Conservation (phyloP, 1,139 yeast species). For the Yamadazyma triangularis region DNA sequence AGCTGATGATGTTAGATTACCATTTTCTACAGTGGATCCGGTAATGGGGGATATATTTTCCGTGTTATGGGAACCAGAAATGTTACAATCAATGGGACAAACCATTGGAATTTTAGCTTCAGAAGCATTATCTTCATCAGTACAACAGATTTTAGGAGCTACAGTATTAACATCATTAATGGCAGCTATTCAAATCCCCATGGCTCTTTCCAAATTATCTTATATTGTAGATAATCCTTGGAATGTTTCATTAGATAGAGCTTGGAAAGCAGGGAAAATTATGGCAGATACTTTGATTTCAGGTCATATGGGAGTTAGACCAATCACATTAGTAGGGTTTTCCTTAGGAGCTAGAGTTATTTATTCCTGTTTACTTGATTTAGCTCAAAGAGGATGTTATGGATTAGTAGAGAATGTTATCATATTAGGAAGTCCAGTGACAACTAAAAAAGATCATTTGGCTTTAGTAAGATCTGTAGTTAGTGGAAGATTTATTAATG, state of each 20-base stretch:
- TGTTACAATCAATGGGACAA: slow-evolving; percentile 94
- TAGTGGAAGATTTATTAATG: slow-evolving; percentile 86
- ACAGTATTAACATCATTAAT: slow-evolving; percentile 88
- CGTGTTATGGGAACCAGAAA: slow-evolving; percentile 95
- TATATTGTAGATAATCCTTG: slow-evolving; percentile 95
- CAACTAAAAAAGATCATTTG: slow-evolving; percentile 73
- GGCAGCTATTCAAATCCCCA: slow-evolving; percentile 94
- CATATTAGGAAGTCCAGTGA: slow-evolving; percentile 85
- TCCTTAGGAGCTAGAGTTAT: slow-evolving; percentile 92
- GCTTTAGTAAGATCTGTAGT: slow-evolving; percentile 82
- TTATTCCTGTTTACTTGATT: slow-evolving; percentile 81
- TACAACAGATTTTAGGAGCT: slow-evolving; percentile 92
- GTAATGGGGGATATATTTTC: slow-evolving; percentile 96
- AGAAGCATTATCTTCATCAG: slow-evolving; percentile 87
- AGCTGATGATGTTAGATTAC: slow-evolving; percentile 92
- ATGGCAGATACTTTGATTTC: slow-evolving; percentile 87
- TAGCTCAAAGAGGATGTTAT: slow-evolving; percentile 80
- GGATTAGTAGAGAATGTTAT: slow-evolving; percentile 90
- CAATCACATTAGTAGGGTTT: slow-evolving; percentile 89
- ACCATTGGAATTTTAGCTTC: slow-evolving; percentile 91
- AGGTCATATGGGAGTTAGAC: slow-evolving; percentile 88
- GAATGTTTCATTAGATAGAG: slow-evolving; percentile 95
- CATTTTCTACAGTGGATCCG: slow-evolving; percentile 95
- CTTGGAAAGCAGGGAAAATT: slow-evolving; percentile 93
- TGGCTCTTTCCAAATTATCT: slow-evolving; percentile 84